phyloP scores from a whole-genome alignment of 345 rosid genomes.

The Eucalyptus viminalis region DNA sequence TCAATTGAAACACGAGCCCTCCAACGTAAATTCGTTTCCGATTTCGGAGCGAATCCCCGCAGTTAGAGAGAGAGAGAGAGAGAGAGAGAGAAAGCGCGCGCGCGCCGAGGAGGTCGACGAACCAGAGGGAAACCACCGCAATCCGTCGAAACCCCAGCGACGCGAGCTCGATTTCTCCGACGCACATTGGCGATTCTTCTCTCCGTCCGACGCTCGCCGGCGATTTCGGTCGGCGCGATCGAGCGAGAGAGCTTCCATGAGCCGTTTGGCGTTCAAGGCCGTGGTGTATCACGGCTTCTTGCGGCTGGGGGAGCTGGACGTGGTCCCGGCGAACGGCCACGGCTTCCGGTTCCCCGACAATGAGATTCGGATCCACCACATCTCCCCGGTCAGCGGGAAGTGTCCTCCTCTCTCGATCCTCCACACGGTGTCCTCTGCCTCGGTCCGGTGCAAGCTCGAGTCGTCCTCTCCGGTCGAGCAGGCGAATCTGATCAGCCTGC shows the following conservation, averaged over 20 bases:
- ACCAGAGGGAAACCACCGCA: neutral
- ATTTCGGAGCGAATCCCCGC: neutral
- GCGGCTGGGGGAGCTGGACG: slow-evolving; percentile 75
- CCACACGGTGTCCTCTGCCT: slow-evolving; percentile 62
- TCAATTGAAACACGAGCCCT: neutral
- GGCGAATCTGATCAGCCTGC: slow-evolving; percentile 59
- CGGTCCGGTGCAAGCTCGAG: slow-evolving; percentile 91
- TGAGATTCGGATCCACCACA: slow-evolving; percentile 81
- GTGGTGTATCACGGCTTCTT: slow-evolving; percentile 69
- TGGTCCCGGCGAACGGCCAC: slow-evolving; percentile 29
- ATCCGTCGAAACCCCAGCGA: neutral
- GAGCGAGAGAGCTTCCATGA: slow-evolving; percentile 21
- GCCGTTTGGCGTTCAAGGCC: slow-evolving; percentile 67
- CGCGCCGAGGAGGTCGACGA: neutral
- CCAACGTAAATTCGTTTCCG: neutral
- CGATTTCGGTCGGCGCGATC: neutral
- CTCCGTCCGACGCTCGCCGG: neutral
- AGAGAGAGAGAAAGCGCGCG: neutral
- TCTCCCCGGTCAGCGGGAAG: slow-evolving; percentile 60
- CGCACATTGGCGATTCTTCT: neutral
- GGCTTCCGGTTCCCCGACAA: slow-evolving; percentile 71
- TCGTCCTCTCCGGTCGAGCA: slow-evolving; percentile 48
- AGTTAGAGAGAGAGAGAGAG: neutral
- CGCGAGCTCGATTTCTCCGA: neutral
- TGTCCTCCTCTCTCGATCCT: slow-evolving; percentile 91